Percentiles rank a stretch among this genome's conserved stretches.
phyloP scores from a whole-genome alignment of 768 basidiomycete genomes.

The Termitomyces sp. region DNA sequence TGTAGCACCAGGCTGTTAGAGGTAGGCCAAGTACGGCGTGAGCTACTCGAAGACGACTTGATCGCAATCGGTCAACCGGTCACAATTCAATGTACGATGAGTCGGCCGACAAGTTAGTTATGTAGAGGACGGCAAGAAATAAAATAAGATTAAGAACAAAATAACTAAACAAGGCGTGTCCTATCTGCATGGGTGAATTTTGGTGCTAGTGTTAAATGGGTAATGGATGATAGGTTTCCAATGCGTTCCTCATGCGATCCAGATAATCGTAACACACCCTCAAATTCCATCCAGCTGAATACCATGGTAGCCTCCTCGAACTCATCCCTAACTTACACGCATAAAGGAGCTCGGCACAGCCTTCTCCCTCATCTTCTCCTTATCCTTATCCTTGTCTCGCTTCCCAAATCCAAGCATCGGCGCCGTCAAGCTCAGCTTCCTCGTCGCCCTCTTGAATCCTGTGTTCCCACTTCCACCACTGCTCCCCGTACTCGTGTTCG shows the following conservation, averaged over 20 bases:
- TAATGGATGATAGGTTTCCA: background rate
- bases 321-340: background rate
- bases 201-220: background rate
- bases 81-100: background rate
- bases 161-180: background rate
- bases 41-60: background rate
- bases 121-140: background rate
- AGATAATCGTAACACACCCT: background rate
- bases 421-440: slow-evolving; percentile 69
- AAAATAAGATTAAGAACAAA: slow-evolving; percentile 1
- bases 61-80: background rate
- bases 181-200: background rate
- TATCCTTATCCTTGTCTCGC: slow-evolving; percentile 50
- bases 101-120: background rate
- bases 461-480: slow-evolving; percentile 19
- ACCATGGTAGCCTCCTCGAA: background rate
- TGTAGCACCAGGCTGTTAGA: too few species aligned
- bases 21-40: too few species aligned
- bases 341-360: slow-evolving; percentile 13
- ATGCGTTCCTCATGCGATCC: background rate
- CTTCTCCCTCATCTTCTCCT: slow-evolving; percentile 20
- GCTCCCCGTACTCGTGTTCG: slow-evolving; percentile 21
- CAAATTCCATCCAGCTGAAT: background rate
- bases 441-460: slow-evolving; percentile 41
- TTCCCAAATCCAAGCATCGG: slow-evolving; percentile 60